phyloP scores from a whole-genome alignment of 768 basidiomycete species.

The Cystofilobasidium bisporidii region DNA sequence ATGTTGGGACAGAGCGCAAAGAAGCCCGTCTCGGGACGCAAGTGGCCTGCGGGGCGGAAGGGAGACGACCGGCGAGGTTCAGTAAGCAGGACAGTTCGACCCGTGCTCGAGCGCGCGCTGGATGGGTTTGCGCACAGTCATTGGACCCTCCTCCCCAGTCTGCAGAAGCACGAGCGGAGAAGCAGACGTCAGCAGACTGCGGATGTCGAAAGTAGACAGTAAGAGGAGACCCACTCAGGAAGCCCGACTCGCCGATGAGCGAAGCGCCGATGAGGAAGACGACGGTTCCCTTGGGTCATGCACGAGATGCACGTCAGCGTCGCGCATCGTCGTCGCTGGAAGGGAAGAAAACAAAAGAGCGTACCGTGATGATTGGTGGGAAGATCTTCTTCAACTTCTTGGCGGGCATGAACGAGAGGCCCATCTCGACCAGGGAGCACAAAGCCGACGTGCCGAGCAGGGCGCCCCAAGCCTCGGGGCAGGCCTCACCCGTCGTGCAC shows the following conservation, averaged over 20 bases:
- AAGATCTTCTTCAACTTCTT: conserved; percentile 51
- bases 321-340: no score
- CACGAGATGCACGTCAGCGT: no score
- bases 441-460: conserved; percentile 55
- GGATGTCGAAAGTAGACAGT: no score
- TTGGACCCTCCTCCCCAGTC: conserved; percentile 80
- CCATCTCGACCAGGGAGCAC: conserved; percentile 71
- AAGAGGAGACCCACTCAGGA: conserved; percentile 45
- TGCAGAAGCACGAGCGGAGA: no score
- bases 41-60: no score
- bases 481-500: conserved; percentile 54
- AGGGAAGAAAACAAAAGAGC: no score
- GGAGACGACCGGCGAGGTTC: no score
- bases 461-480: conserved; percentile 72
- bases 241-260: conserved; percentile 63
- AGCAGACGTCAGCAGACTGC: no score
- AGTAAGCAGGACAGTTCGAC: no score
- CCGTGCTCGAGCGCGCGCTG: no score
- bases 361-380: conserved; percentile 62
- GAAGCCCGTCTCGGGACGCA: conserved; percentile 54
- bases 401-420: conserved; percentile 60
- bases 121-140: no score
- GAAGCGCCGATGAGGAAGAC: conserved; percentile 71
- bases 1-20: conserved; percentile 66
- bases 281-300: conserved; percentile 49